phyloP scores from a whole-genome alignment of 2,329 filamentous ascomycete genomes.

The Teratosphaeria gauchensis region DNA sequence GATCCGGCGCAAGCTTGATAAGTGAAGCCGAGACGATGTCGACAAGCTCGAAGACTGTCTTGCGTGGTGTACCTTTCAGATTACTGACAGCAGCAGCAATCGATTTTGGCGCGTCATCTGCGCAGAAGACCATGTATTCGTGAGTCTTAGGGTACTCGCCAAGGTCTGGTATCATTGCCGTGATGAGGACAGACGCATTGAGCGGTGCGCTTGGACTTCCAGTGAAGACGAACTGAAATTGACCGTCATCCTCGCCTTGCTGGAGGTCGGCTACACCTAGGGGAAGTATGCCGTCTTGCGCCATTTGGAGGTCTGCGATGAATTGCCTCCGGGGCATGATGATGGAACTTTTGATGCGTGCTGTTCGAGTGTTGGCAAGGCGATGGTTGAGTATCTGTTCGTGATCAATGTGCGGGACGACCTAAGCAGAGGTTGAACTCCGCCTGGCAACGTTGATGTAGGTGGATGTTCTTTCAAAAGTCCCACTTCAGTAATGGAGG shows the following conservation, averaged over 20 bases:
- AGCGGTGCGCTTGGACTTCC: constrained; percentile 8
- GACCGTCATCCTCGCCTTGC: constrained; percentile 60
- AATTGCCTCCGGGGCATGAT: constrained; percentile 60
- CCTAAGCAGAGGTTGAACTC: constrained; percentile 1
- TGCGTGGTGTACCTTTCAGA: constrained; percentile 35
- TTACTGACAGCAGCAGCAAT: constrained; percentile 36
- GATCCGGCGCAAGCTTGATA: constrained; percentile 21
- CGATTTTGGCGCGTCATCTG: constrained; percentile 35
- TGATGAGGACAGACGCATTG: constrained; percentile 25
- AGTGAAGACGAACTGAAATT: constrained; percentile 53
- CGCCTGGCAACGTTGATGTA: not conserved
- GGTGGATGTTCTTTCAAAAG: not conserved
- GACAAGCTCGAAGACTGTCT: constrained; percentile 42
- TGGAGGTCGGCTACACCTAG: constrained; percentile 46
- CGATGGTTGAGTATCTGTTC: not conserved
- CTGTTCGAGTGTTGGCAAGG: not conserved
- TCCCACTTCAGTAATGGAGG: not conserved
- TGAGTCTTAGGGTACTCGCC: constrained; percentile 51
- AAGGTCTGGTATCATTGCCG: constrained; percentile 40
- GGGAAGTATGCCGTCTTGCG: constrained; percentile 29
- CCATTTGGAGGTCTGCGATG: constrained; percentile 46
- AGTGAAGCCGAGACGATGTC: constrained; percentile 36
- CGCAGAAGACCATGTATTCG: constrained; percentile 48
- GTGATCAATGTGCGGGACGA: not conserved
- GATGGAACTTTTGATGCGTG: not conserved